Evolutionary conservation across 192 early-diverging fungal species (phyloP), one percentile per base, ranked within the genome.

Genomic region (Chytriomyces sp.): DNA sequence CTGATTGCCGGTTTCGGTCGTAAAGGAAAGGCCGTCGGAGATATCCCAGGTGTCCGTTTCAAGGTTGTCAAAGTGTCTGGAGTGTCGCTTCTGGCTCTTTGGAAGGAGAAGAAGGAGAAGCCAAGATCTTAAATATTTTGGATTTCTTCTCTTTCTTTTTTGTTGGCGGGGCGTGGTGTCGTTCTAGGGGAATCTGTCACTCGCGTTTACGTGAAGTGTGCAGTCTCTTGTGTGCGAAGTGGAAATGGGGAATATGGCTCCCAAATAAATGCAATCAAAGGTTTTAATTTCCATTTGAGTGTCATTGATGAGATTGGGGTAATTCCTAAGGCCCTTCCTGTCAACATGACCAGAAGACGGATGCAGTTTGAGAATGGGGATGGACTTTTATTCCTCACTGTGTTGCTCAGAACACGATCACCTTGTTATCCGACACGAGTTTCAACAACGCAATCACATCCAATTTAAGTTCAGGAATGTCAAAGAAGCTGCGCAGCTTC

Each of bases 81-180:
- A 88, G 98, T 99, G 80, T 94, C 97, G 61, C 96, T 99, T 79
- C 88, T 98, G 72, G 97, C 98, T 82, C 87, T 99, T 86, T 99
- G 94, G 91, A 99, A 98, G 92, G 98, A 99, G 90, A 99, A 99
- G 96, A 99, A 99, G 94, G 98, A 98, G 92, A 99, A 99, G 93
- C 95, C 95, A 81, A 91, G 97, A 81, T 86, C 84, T 47, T 85
- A 85, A 81, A 67, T 67, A 61, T n/a, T 61, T 57, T 57, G 35
- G 35, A 35, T 3, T 4, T 4, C 35, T 35, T 35, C 35, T 35
- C 35, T 35, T 35, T 35, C 35, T 35, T 35, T 35, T 35, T 35
- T 35, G 35, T 35, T 35, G 35, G 35, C 4, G 35, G 35, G 35
- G 35, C 35, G 35, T 35, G 35, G 35, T 35, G 35, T 35, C 35